Base-by-base conservation (phyloP, 2,329 filamentous ascomycete genomes). In the Epicoccum sorghinum region DNA sequence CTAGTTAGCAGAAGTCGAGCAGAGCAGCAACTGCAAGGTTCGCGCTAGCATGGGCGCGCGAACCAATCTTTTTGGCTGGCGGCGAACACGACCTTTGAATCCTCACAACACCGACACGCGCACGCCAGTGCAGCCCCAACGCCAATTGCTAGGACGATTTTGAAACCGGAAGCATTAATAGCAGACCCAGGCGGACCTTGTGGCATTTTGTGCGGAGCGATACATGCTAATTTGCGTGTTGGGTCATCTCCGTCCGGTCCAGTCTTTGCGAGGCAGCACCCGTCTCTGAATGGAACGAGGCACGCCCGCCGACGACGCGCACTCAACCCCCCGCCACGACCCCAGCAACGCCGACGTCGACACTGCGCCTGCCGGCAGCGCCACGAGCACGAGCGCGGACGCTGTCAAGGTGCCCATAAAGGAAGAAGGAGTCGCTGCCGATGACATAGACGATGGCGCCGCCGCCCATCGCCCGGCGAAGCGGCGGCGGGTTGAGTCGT, bases 401-500 rank as follows among this genome's bases (percentile, higher is more conserved):
- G 56, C 62, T 57, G 47, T 61, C 62, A 36, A 61, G 61, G 52
- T 68, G 66, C 53, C 70, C 71, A 64, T 68, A 46, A 67, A 69
- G 38, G 46, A 59, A 27, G 69, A 72, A 39, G 61, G 68, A 22
- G 62, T 52, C 12, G 44, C 38, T 46, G 52, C 55, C 24, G 63
- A 61, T 50, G 59, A 47, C 48, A 63, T 52, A 37, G 60, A 66
- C 29, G 62, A 68, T 54, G 65, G 58, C 50, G 58, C 55, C 62
- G 60, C 55, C 66, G 60, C 53, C 7, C 60, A 68, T 64, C 66
- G 73, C 27, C 68, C 74, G 24, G 74, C 80, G 13, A 92, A 92
- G 75, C 85, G 88, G 70, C 86, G 86, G 58, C 86, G 86, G 71
- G 72, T 78, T 32, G 73, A 46, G 23, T 46, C 52, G 30, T 41